A percentile compares a stretch with the other conserved stretches of the same genome.
Conservation (phyloP, 2,329 filamentous ascomycete species). For the Exophiala sideris region DNA sequence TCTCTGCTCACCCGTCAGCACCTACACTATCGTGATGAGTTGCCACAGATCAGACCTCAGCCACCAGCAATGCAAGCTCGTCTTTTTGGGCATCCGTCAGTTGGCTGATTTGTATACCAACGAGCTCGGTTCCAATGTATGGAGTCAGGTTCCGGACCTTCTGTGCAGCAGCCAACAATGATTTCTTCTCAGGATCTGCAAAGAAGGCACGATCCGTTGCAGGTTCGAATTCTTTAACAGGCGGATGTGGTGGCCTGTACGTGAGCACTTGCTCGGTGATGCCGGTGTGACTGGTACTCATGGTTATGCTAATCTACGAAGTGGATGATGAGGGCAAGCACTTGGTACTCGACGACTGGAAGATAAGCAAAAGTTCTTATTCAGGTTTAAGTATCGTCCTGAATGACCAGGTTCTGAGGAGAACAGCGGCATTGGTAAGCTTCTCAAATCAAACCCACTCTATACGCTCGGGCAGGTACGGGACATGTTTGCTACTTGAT, state of each 20-base stretch:
- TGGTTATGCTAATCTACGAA: neutral
- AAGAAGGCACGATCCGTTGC: slow-evolving; percentile 23
- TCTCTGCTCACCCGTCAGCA: slow-evolving; percentile 34
- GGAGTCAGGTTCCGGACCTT: slow-evolving; percentile 45
- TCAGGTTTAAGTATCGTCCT: too few species aligned
- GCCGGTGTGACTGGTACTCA: slow-evolving; percentile 9
- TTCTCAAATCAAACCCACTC: too few species aligned
- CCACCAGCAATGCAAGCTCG: slow-evolving; percentile 61
- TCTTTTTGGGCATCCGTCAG: slow-evolving; percentile 49
- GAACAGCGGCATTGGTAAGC: too few species aligned
- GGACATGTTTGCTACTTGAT: too few species aligned
- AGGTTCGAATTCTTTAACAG: slow-evolving; percentile 17
- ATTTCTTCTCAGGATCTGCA: slow-evolving; percentile 42
- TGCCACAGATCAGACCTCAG: slow-evolving; percentile 55
- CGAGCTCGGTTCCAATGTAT: slow-evolving; percentile 41
- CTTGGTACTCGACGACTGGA: too few species aligned
- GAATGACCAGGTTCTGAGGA: too few species aligned
- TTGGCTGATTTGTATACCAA: slow-evolving; percentile 47
- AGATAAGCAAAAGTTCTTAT: too few species aligned
- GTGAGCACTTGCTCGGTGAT: slow-evolving; percentile 20
- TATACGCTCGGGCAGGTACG: too few species aligned
- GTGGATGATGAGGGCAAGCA: too few species aligned
- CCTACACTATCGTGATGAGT: slow-evolving; percentile 40
- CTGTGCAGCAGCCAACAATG: slow-evolving; percentile 36
- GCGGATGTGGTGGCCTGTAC: slow-evolving; percentile 18